Percentiles rank a stretch among this genome's conserved stretches.
Evolutionary conservation across 2,329 filamentous ascomycete genomes (phyloP).

Genomic region (Alternaria sp.): DNA sequence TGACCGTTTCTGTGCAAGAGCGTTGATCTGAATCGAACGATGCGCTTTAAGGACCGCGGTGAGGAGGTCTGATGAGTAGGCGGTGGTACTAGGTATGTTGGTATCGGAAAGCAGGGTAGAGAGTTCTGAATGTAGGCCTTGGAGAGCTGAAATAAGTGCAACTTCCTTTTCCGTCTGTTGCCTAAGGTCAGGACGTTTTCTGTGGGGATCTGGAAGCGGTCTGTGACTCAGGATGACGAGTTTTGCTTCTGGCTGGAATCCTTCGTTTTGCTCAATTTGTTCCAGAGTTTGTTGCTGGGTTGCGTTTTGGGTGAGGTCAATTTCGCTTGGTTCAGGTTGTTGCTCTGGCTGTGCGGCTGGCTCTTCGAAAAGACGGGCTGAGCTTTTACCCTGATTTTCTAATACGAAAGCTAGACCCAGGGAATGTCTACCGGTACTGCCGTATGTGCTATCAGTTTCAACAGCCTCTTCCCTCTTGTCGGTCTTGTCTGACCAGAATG

Average conservation of each 20-base stretch:
- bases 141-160: constrained; percentile 6
- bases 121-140: constrained; percentile 10
- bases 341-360: not conserved
- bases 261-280: constrained; percentile 10
- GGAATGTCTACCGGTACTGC: constrained; percentile 25
- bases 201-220: constrained; percentile 13
- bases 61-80: not conserved
- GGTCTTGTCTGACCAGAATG: constrained; percentile 33
- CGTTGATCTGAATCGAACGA: constrained; percentile 3
- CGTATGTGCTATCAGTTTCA: constrained; percentile 7
- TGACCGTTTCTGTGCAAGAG: not conserved
- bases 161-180: not conserved
- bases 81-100: not conserved
- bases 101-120: constrained; percentile 7
- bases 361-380: constrained; percentile 23
- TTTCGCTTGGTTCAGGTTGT: not conserved
- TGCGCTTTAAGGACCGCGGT: constrained; percentile 2
- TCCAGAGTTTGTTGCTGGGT: constrained; percentile 4
- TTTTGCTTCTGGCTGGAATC: constrained; percentile 1
- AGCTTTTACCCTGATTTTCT: constrained; percentile 23
- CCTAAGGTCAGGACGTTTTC: constrained; percentile 11
- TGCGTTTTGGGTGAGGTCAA: not conserved
- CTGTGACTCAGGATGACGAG: constrained; percentile 7
- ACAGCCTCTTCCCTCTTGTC: not conserved
- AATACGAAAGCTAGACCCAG: constrained; percentile 34